A percentile compares a stretch with the other conserved stretches of the same genome.
Evolutionary conservation across 306 rosid genomes (phyloP).

Genomic region (Canavalia ensiformis): DNA sequence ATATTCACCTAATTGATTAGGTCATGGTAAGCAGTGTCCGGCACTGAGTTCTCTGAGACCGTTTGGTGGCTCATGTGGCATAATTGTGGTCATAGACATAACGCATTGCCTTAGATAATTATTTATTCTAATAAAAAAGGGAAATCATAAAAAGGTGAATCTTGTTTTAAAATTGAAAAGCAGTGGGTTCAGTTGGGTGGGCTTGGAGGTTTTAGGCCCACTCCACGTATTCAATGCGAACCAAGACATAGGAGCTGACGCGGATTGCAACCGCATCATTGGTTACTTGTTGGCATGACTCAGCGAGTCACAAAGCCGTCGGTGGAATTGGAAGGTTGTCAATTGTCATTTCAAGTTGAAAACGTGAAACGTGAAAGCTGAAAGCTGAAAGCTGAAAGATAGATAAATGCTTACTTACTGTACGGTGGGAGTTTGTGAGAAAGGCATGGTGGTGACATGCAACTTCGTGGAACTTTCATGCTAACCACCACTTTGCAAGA

Average conservation of each 20-base stretch:
- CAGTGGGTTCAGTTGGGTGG: conserved; percentile 37
- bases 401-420: neutral
- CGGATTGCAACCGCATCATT: conserved; percentile 42
- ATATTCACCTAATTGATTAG: conserved; percentile 15
- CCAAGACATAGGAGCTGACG: conserved; percentile 51
- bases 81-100: conserved; percentile 16
- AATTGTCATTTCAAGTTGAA: conserved; percentile 20
- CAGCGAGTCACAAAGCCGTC: conserved; percentile 43
- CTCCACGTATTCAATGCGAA: neutral
- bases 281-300: conserved; percentile 22
- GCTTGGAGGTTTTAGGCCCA: conserved; percentile 28
- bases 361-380: conserved; percentile 23
- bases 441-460: neutral
- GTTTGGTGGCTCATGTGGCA: conserved; percentile 12
- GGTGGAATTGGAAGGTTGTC: conserved; percentile 35
- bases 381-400: neutral
- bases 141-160: neutral
- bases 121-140: neutral
- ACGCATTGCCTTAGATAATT: neutral
- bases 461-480: conserved; percentile 43
- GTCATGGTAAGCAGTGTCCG: conserved; percentile 14
- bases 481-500: neutral
- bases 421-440: neutral
- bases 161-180: neutral
- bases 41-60: neutral